Evolutionary conservation across 2,329 filamentous ascomycete species (phyloP).

Genomic region (Paecilomyces formosus): DNA sequence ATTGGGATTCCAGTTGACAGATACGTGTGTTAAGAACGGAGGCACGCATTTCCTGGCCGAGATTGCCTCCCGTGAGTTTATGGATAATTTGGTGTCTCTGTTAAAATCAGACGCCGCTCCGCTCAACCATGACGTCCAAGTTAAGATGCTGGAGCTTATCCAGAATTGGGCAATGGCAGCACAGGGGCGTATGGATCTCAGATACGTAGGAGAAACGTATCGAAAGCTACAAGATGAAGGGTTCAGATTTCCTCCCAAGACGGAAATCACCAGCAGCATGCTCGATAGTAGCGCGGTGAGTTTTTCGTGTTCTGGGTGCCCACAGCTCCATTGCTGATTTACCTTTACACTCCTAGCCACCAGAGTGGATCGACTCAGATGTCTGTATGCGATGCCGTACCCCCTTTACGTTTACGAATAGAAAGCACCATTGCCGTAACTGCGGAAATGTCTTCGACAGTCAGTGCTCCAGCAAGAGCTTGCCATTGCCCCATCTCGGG

Average conservation of each 20-base stretch:
- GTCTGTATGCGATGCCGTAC: constrained; percentile 98
- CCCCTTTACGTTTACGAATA: constrained; percentile 92
- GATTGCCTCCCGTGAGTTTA: constrained; percentile 94
- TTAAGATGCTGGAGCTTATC: constrained; percentile 86
- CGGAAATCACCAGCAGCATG: constrained; percentile 90
- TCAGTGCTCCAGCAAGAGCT: constrained; percentile 81
- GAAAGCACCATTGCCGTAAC: constrained; percentile 97
- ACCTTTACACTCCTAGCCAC: constrained; percentile 54
- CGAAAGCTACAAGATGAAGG: constrained; percentile 73
- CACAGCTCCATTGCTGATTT: background rate
- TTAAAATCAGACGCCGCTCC: constrained; percentile 71
- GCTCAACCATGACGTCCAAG: constrained; percentile 76
- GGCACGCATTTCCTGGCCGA: constrained; percentile 90
- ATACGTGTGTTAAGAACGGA: constrained; percentile 98
- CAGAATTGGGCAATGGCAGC: constrained; percentile 90
- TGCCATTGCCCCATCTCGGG: constrained; percentile 84
- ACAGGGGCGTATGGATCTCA: constrained; percentile 72
- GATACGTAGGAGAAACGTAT: constrained; percentile 86
- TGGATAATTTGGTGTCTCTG: constrained; percentile 91
- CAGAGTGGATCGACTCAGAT: constrained; percentile 95
- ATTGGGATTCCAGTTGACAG: constrained; percentile 59
- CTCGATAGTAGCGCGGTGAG: constrained; percentile 89
- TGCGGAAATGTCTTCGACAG: constrained; percentile 97
- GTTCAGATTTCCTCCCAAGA: constrained; percentile 79
- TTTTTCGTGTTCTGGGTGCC: constrained; percentile 12